Evolutionary conservation across 2,329 filamentous ascomycete species (phyloP), one percentile per base, ranked within the genome.

Genomic region (Macrophomina phaseolina): DNA sequence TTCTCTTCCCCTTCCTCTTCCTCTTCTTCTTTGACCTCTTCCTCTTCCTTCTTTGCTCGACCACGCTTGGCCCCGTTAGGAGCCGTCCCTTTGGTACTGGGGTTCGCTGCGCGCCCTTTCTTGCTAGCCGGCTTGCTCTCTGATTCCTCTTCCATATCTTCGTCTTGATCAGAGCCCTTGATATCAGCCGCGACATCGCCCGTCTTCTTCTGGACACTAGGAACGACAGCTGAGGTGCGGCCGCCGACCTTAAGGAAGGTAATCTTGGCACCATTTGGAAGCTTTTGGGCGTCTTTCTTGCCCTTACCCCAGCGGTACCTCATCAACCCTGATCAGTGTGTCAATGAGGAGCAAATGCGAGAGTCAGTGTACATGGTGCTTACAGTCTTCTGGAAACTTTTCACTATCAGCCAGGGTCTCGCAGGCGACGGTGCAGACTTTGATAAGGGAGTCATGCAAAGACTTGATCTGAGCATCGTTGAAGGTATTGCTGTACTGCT

Each of bases 401-500:
- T 91, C 89, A 23, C 91, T 94, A 70, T 98, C 93, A 2, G 89
- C 93, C 5, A 97, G 84, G 32, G 89, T 83, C 58, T 91, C 91
- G 23, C 94, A 89, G 0, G 94, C 92, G 0, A 88, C 90, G 67
- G 90, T 86, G 76, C 93, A 97, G 8, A 99, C 90, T 69, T 91
- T 88, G 67, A 90, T 85, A 51, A 97, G 89, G 0, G 89, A 86
- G 8, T 88, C 83, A 77, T 95, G 90, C 1, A 99, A 82, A 46
- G 83, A 84, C 70, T 86, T 85, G 69, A 96, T 87, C 76, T 97
- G 90, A 0, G 81, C 84, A 38, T 91, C 87, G 69, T 77, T 84
- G 71, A 98, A 91, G 0, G 91, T 91, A 73, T 97, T 90, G 79
- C 90, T 93, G 80, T 96, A 96, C 76, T 97, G 93, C 77, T 97